Conservation (phyloP, 192 early-diverging fungal genomes). For the Dispira parvispora region DNA sequence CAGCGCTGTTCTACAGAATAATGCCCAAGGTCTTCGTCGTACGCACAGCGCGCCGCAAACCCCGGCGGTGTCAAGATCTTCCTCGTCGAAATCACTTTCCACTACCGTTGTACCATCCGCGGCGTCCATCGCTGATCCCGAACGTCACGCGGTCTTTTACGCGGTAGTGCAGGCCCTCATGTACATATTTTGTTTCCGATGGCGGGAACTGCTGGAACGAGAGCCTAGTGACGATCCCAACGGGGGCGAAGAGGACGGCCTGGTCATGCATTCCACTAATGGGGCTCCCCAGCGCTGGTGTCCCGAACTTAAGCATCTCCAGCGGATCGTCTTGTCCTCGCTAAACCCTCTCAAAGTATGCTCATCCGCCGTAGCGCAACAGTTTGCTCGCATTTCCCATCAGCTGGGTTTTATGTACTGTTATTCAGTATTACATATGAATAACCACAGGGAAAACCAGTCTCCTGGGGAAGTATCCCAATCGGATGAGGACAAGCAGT, state of each 20-base stretch:
- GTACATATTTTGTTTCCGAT: slow-evolving; percentile 91
- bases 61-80: background rate
- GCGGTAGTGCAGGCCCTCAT: slow-evolving; percentile 71
- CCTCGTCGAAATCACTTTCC: background rate
- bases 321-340: slow-evolving; percentile 53
- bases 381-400: slow-evolving; percentile 73
- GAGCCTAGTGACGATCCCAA: background rate
- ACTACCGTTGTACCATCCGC: background rate
- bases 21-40: background rate
- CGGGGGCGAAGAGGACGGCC: background rate
- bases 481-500: background rate
- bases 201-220: slow-evolving; percentile 56
- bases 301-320: slow-evolving; percentile 41
- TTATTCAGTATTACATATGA: slow-evolving; percentile 48
- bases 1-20: background rate
- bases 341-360: slow-evolving; percentile 70
- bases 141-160: slow-evolving; percentile 68
- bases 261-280: background rate
- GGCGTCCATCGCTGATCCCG: slow-evolving; percentile 26
- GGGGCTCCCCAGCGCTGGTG: slow-evolving; percentile 28
- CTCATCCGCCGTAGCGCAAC: slow-evolving; percentile 53
- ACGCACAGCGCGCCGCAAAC: background rate
- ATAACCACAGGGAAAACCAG: slow-evolving; percentile 8
- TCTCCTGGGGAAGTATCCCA: background rate
- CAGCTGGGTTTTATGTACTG: slow-evolving; percentile 72